Evolutionary conservation across 140 eudicot genomes (phyloP).

Genomic region (Stevia rebaudiana): DNA sequence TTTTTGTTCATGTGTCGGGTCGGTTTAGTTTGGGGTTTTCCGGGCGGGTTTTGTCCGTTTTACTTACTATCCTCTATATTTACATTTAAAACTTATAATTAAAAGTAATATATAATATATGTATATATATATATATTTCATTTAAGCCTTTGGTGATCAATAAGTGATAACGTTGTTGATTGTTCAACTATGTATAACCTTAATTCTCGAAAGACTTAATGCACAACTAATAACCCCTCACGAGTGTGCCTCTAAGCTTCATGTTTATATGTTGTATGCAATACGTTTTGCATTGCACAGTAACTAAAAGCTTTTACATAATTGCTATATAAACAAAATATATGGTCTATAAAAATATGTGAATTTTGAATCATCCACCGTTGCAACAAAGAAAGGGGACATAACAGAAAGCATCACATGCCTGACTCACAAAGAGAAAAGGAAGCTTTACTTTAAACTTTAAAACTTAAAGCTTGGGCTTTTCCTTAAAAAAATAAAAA

Average conservation of each 20-base stretch:
- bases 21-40: too few relatives aligned
- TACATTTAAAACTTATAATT: too few relatives aligned
- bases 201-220: too few relatives aligned
- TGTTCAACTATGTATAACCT: too few relatives aligned
- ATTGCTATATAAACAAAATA: not conserved
- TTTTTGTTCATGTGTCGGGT: too few relatives aligned
- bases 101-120: too few relatives aligned
- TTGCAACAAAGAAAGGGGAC: slow-evolving; percentile 1
- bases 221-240: not conserved
- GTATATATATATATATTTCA: too few relatives aligned
- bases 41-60: too few relatives aligned
- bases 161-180: too few relatives aligned
- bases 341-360: not conserved
- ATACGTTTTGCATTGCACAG: not conserved
- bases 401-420: slow-evolving; percentile 25
- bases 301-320: not conserved
- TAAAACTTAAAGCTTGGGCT: slow-evolving; percentile 17
- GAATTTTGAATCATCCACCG: slow-evolving; percentile 26
- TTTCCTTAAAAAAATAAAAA: slow-evolving; percentile 10
- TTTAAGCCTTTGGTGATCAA: too few relatives aligned
- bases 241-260: not conserved
- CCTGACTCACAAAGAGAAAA: slow-evolving; percentile 8
- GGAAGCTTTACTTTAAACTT: slow-evolving; percentile 22
- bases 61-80: too few relatives aligned
- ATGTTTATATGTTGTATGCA: not conserved